phyloP scores from a whole-genome alignment of 371 early-diverging fungal genomes.

The Smittium mucronatum region DNA sequence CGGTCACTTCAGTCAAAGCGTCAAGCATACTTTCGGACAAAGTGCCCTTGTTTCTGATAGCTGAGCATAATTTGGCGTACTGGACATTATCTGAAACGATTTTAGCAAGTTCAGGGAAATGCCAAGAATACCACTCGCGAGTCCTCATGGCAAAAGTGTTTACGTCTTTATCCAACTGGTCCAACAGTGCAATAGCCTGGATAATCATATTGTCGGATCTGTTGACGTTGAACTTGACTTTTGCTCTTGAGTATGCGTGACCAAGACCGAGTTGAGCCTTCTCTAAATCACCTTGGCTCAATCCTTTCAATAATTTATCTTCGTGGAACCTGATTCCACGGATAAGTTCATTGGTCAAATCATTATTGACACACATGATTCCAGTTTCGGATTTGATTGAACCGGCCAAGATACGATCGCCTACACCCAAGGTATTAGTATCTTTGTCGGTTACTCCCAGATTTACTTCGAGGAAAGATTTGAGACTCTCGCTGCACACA shows the following conservation, averaged over 20 bases:
- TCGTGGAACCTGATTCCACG: conserved; percentile 87
- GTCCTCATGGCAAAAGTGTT: conserved; percentile 87
- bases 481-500: conserved; percentile 39
- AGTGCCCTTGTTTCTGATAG: conserved; percentile 80
- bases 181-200: conserved; percentile 77
- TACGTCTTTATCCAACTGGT: conserved; percentile 90
- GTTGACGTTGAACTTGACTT: conserved; percentile 97
- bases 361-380: conserved; percentile 63
- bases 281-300: conserved; percentile 82
- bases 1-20: conserved; percentile 57
- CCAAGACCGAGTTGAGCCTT: conserved; percentile 94
- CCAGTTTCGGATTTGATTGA: conserved; percentile 66
- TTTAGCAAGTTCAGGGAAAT: conserved; percentile 96
- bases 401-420: conserved; percentile 84
- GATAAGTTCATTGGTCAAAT: conserved; percentile 72
- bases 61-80: conserved; percentile 75
- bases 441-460: conserved; percentile 65
- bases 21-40: conserved; percentile 56
- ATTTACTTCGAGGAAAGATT: conserved; percentile 88
- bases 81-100: conserved; percentile 83
- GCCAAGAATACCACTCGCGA: conserved; percentile 97
- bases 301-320: conserved; percentile 73
- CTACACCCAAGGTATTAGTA: conserved; percentile 72
- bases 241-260: conserved; percentile 93
- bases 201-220: conserved; percentile 89